phyloP scores from a whole-genome alignment of 176 grass and related monocot species.

The Pontederia paniculata region DNA sequence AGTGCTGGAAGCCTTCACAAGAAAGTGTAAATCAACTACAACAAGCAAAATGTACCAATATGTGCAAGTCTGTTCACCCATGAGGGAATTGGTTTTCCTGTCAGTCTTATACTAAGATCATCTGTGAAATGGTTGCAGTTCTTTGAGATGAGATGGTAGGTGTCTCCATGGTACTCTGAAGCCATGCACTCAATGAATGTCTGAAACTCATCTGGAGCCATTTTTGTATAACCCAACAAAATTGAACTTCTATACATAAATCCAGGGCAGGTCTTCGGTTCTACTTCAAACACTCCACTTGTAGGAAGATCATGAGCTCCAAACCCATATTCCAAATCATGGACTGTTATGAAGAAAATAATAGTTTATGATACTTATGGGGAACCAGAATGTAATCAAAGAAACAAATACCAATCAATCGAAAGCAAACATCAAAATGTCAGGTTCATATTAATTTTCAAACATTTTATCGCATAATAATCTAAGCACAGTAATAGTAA shows the following conservation, averaged over 20 bases:
- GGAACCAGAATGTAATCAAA: too few species aligned
- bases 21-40: neutral
- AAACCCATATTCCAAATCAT: slow-evolving; percentile 80
- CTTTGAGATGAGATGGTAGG: slow-evolving; percentile 95
- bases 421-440: too few species aligned
- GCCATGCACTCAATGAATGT: slow-evolving; percentile 68
- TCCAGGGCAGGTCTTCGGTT: slow-evolving; percentile 78
- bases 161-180: slow-evolving; percentile 83
- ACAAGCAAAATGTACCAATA: slow-evolving; percentile 36
- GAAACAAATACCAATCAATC: too few species aligned
- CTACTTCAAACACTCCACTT: slow-evolving; percentile 93
- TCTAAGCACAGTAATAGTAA: too few species aligned
- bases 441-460: too few species aligned
- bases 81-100: slow-evolving; percentile 57
- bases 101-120: slow-evolving; percentile 69
- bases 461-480: too few species aligned
- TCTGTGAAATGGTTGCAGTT: slow-evolving; percentile 95
- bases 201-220: slow-evolving; percentile 45
- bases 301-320: slow-evolving; percentile 72
- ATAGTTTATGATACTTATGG: neutral
- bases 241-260: slow-evolving; percentile 75
- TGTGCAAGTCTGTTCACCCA: slow-evolving; percentile 93
- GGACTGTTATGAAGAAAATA: slow-evolving; percentile 39
- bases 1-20: neutral
- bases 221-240: slow-evolving; percentile 49